Percentiles rank a stretch among this genome's conserved stretches.
Conservation (phyloP, 1,284 basidiomycete genomes). For the Peniophora sp. region DNA sequence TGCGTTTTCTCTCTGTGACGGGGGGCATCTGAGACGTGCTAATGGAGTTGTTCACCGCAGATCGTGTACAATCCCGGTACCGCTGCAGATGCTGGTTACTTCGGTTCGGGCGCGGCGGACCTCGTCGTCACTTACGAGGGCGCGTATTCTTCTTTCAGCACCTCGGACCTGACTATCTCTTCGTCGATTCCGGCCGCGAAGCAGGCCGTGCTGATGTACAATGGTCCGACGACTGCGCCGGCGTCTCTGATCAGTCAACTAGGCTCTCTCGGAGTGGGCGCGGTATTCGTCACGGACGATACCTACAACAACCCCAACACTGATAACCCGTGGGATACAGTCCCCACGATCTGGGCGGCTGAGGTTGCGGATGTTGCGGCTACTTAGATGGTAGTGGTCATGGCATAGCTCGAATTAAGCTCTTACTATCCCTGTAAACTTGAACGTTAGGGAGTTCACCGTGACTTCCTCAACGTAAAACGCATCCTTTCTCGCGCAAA, state of each 20-base stretch:
- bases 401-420: too few relatives aligned
- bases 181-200: constrained; percentile 15
- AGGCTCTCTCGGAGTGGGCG: constrained; percentile 25
- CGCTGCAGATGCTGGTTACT: constrained; percentile 11
- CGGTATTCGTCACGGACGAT: constrained; percentile 30
- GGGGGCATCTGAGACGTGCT: not conserved
- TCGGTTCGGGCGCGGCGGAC: constrained; percentile 13
- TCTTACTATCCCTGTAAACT: too few relatives aligned
- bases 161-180: constrained; percentile 10
- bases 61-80: constrained; percentile 17
- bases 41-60: constrained; percentile 4
- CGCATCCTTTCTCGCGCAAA: too few relatives aligned
- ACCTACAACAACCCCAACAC: constrained; percentile 3
- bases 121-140: constrained; percentile 6
- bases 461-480: too few relatives aligned
- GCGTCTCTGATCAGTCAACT: constrained; percentile 26
- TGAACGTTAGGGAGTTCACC: too few relatives aligned
- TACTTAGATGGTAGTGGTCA: too few relatives aligned
- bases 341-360: not conserved
- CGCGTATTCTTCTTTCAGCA: constrained; percentile 1
- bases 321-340: not conserved
- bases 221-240: constrained; percentile 21
- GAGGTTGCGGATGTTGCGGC: not conserved
- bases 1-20: not conserved
- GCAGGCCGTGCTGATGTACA: constrained; percentile 19